Conservation (phyloP, 352 stramenopile species). For the Pythium aquatile region DNA sequence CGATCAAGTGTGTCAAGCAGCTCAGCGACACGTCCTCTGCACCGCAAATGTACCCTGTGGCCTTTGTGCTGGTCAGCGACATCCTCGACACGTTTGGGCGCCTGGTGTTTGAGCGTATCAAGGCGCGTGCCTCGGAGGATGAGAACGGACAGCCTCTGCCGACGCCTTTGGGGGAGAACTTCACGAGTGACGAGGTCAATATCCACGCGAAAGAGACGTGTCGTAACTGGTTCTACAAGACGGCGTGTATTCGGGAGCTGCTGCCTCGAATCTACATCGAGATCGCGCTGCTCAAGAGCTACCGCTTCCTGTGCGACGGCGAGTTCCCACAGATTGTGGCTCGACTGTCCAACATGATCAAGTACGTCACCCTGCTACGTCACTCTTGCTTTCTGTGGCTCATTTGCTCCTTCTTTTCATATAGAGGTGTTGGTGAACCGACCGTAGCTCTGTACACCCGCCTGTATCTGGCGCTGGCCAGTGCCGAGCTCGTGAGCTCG, state of each 20-base stretch:
- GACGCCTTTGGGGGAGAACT: conserved; percentile 55
- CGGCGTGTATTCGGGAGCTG: conserved; percentile 90
- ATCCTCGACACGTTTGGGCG: conserved; percentile 86
- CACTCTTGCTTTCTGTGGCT: background rate
- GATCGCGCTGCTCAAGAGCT: conserved; percentile 85
- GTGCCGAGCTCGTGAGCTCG: conserved; percentile 49
- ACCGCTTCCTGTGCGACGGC: conserved; percentile 88
- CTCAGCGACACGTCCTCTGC: conserved; percentile 74
- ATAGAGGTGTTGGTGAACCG: conserved; percentile 83
- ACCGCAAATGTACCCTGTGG: conserved; percentile 84
- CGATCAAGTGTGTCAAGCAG: conserved; percentile 90
- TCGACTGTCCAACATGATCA: conserved; percentile 85
- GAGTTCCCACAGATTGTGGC: conserved; percentile 86
- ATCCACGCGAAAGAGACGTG: conserved; percentile 89
- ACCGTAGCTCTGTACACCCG: conserved; percentile 87
- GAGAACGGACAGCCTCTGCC: conserved; percentile 55
- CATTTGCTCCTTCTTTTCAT: background rate
- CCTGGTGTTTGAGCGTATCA: conserved; percentile 86
- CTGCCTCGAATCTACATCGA: conserved; percentile 91
- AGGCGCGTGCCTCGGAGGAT: conserved; percentile 55
- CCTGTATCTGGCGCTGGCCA: conserved; percentile 77
- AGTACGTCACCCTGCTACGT: conserved; percentile 36
- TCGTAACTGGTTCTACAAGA: conserved; percentile 96
- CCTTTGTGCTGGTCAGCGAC: conserved; percentile 88
- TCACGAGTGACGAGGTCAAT: conserved; percentile 79